Evolutionary conservation across 331 rosid species (phyloP).

Genomic region (Quercus lobata): DNA sequence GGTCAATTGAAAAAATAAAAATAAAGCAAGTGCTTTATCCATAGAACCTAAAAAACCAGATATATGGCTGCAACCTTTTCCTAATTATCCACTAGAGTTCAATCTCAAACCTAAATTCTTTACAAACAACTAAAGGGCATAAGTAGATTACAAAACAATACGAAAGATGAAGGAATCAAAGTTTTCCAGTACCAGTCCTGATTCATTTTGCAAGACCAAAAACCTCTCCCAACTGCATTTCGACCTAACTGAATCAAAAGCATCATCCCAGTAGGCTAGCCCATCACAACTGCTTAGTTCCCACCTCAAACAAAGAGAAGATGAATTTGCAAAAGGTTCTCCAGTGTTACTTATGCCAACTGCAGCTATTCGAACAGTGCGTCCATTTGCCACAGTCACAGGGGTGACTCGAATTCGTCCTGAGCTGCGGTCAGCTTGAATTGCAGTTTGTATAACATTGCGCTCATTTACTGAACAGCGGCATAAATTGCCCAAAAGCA

Average conservation of each 20-base stretch:
- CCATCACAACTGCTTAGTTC: conserved; percentile 69
- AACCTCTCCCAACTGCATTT: conserved; percentile 74
- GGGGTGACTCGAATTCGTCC: conserved; percentile 50
- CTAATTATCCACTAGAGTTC: not conserved
- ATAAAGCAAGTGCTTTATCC: not conserved
- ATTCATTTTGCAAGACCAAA: conserved; percentile 78
- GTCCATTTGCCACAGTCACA: conserved; percentile 84
- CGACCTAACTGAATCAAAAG: conserved; percentile 38
- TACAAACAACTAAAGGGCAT: not conserved
- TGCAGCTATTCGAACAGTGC: conserved; percentile 65
- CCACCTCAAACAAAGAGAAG: conserved; percentile 85
- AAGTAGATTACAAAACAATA: conserved; percentile 12
- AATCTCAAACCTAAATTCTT: not conserved
- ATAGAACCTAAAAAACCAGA: not conserved
- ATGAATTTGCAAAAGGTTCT: conserved; percentile 86
- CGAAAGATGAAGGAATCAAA: conserved; percentile 15
- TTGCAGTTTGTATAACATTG: conserved; percentile 51
- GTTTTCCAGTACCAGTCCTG: conserved; percentile 67
- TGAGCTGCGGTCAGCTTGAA: conserved; percentile 63
- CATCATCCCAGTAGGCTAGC: conserved; percentile 71
- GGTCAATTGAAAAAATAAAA: not conserved
- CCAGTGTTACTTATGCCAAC: conserved; percentile 69
- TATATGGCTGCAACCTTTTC: not conserved
- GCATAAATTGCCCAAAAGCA: conserved; percentile 22
- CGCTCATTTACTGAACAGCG: conserved; percentile 52